Conservation (phyloP, 495 filamentous ascomycete genomes). For the Penicillium samsonianum region DNA sequence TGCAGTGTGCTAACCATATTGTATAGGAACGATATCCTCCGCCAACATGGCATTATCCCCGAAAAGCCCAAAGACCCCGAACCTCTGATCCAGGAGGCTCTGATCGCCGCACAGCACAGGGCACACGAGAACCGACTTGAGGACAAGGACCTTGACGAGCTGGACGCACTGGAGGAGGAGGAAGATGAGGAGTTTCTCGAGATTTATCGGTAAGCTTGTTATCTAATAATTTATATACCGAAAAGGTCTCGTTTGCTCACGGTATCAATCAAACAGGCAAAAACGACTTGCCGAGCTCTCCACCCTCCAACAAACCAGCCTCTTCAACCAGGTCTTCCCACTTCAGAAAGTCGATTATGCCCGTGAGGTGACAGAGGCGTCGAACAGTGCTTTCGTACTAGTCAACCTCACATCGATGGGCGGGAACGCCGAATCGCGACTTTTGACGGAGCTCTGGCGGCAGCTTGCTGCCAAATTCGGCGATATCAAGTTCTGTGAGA, state of each 20-base stretch:
- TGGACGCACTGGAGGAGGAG: constrained; percentile 92
- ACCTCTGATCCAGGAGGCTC: constrained; percentile 92
- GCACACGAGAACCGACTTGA: constrained; percentile 90
- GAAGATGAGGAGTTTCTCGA: constrained; percentile 90
- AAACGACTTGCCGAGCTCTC: constrained; percentile 81
- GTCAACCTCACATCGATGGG: constrained; percentile 83
- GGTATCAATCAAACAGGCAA: constrained; percentile 48
- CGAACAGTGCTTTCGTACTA: constrained; percentile 68
- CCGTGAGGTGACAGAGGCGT: constrained; percentile 90
- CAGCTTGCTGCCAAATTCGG: constrained; percentile 79
- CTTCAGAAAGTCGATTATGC: constrained; percentile 91
- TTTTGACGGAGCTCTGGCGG: constrained; percentile 85
- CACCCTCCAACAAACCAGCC: constrained; percentile 67
- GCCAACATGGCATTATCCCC: constrained; percentile 92
- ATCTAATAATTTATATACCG: not conserved
- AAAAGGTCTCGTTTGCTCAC: constrained; percentile 21
- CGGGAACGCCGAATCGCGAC: constrained; percentile 78
- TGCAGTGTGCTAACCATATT: constrained; percentile 10
- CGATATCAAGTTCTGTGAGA: constrained; percentile 98
- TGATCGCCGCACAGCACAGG: constrained; percentile 73
- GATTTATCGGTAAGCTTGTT: constrained; percentile 62
- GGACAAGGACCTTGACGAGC: constrained; percentile 88
- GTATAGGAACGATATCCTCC: constrained; percentile 95
- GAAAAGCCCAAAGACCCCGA: constrained; percentile 95
- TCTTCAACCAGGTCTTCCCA: constrained; percentile 88